A percentile compares a stretch with the other conserved stretches of the same genome.
Evolutionary conservation across 306 rosid species (phyloP).

Genomic region (Alnus rubra): DNA sequence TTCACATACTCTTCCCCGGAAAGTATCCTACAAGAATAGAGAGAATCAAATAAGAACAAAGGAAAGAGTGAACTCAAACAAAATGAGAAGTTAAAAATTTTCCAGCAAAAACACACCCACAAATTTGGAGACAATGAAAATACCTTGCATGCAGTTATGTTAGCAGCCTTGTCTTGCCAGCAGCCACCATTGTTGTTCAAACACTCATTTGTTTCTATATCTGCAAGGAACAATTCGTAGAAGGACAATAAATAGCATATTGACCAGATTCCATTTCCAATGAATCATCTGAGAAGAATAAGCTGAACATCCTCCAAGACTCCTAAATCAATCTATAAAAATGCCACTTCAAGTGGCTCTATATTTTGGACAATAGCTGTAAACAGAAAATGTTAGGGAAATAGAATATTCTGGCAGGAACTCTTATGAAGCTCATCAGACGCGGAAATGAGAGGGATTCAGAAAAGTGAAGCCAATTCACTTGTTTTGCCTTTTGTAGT

Average conservation of each 20-base stretch:
- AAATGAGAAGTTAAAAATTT: slow-evolving; percentile 7
- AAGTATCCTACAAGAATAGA: slow-evolving; percentile 64
- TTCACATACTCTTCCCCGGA: slow-evolving; percentile 94
- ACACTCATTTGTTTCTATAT: slow-evolving; percentile 88
- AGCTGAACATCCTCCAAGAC: neutral
- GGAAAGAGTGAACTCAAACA: slow-evolving; percentile 7
- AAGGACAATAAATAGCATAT: slow-evolving; percentile 27
- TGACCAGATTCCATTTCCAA: slow-evolving; percentile 21
- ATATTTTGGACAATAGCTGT: neutral
- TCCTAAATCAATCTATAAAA: neutral
- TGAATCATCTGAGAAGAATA: neutral
- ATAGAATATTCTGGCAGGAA: neutral
- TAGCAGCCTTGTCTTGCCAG: slow-evolving; percentile 71
- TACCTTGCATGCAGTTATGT: slow-evolving; percentile 95
- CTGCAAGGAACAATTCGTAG: slow-evolving; percentile 40
- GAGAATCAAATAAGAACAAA: slow-evolving; percentile 15
- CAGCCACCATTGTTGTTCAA: slow-evolving; percentile 93
- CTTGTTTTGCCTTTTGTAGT: neutral
- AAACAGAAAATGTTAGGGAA: neutral
- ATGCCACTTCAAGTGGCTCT: neutral
- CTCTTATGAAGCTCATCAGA: neutral
- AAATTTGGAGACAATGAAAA: slow-evolving; percentile 26
- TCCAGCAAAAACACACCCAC: slow-evolving; percentile 8
- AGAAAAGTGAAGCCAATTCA: neutral
- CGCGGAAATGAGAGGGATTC: neutral